Conservation (phyloP, 495 filamentous ascomycete genomes). For the Neurospora sp. region DNA sequence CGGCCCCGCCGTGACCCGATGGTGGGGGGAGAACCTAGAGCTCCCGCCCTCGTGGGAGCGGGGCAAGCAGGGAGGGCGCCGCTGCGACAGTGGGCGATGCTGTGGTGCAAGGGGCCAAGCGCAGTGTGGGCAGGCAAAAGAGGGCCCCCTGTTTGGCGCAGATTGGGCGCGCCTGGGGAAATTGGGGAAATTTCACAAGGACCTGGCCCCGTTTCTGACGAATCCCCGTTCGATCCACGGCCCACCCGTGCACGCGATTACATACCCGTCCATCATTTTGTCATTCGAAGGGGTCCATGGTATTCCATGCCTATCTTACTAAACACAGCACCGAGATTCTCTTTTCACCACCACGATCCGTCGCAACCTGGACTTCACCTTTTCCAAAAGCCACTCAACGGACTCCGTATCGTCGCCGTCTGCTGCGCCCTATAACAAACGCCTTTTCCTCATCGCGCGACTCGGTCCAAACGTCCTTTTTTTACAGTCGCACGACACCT, state of each 20-base stretch:
- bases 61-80: background rate
- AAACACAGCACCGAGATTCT: background rate
- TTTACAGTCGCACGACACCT: slow-evolving; percentile 5
- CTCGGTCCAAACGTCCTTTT: slow-evolving; percentile 4
- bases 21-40: background rate
- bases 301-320: background rate
- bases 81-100: background rate
- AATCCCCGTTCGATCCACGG: background rate
- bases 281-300: background rate
- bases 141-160: background rate
- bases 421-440: background rate
- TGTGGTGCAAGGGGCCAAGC: background rate
- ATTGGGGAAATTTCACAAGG: background rate
- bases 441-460: background rate
- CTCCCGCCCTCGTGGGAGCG: background rate
- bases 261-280: background rate
- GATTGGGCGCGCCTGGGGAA: background rate
- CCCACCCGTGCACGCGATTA: background rate
- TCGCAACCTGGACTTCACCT: background rate
- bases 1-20: background rate
- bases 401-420: background rate
- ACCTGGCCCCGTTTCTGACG: background rate
- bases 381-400: background rate
- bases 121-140: background rate
- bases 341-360: background rate